Percentiles rank a stretch among this genome's conserved stretches.
phyloP scores from a whole-genome alignment of 2,329 filamentous ascomycete species.

The Macrophomina phaseolina region DNA sequence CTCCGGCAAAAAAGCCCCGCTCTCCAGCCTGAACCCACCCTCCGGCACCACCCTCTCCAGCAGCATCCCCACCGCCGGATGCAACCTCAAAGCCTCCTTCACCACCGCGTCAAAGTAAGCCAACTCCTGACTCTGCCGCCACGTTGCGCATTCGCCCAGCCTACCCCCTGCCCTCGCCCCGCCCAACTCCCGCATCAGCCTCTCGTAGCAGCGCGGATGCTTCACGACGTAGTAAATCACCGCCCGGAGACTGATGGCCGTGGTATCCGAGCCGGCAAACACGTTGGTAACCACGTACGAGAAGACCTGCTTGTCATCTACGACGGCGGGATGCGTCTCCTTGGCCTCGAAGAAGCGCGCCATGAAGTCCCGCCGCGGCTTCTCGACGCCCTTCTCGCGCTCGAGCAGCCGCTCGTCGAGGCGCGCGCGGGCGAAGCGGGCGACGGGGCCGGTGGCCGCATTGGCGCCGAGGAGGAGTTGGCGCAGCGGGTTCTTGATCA shows the following conservation, averaged over 20 bases:
- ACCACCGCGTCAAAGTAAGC: constrained; percentile 59
- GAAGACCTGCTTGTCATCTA: constrained; percentile 31
- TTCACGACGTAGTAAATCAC: constrained; percentile 46
- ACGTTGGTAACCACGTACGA: constrained; percentile 37
- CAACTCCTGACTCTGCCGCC: background rate
- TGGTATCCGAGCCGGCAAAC: constrained; percentile 47
- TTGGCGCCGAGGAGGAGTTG: background rate
- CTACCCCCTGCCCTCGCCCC: background rate
- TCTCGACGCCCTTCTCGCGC: constrained; percentile 3
- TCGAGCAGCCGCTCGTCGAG: constrained; percentile 8
- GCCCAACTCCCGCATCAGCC: constrained; percentile 34
- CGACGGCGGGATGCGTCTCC: constrained; percentile 26
- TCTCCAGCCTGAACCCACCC: constrained; percentile 40
- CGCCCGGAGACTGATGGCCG: constrained; percentile 43
- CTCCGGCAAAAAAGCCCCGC: background rate
- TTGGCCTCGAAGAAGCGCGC: constrained; percentile 15
- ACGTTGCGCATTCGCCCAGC: constrained; percentile 37
- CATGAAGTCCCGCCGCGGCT: constrained; percentile 15
- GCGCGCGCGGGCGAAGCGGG: background rate
- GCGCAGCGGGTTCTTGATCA: constrained; percentile 25
- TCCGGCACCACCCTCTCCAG: constrained; percentile 58
- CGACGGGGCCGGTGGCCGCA: background rate
- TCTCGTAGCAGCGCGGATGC: constrained; percentile 32
- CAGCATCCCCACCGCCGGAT: constrained; percentile 55
- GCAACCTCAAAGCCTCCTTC: constrained; percentile 58